Conservation (phyloP, 805 yeast genomes). For the Teunomyces atbi region DNA sequence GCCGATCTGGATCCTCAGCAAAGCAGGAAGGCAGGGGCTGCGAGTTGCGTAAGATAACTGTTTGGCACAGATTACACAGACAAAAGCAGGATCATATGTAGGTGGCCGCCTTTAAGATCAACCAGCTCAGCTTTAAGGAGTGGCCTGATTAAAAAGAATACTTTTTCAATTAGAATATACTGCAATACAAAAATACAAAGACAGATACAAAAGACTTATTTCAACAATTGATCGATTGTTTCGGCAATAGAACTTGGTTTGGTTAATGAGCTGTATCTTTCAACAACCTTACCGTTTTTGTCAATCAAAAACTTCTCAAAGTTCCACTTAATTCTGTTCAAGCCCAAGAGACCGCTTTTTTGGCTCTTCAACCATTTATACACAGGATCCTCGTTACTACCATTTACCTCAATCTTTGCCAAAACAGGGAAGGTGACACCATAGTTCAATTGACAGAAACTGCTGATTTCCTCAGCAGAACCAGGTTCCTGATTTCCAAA, state of each 20-base stretch:
- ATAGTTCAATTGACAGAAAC: constrained; percentile 74
- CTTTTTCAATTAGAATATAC: background rate
- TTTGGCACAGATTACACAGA: background rate
- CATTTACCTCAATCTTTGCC: constrained; percentile 88
- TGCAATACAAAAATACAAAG: background rate
- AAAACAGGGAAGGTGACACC: constrained; percentile 91
- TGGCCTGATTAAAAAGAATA: background rate
- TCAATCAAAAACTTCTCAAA: constrained; percentile 44
- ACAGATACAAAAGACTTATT: constrained; percentile 10
- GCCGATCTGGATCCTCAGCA: background rate
- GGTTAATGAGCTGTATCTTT: constrained; percentile 66
- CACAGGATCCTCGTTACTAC: constrained; percentile 75
- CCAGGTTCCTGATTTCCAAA: constrained; percentile 46
- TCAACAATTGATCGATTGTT: constrained; percentile 58
- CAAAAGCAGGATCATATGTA: too few species aligned
- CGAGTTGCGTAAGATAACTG: background rate
- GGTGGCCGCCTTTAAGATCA: too few species aligned
- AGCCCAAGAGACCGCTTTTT: constrained; percentile 47
- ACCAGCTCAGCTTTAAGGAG: background rate
- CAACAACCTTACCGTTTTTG: constrained; percentile 41
- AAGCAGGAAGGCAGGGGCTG: background rate
- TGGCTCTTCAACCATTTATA: constrained; percentile 69
- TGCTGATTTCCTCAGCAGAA: constrained; percentile 55
- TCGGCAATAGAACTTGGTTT: constrained; percentile 28
- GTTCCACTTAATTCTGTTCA: constrained; percentile 45